Base-by-base conservation (phyloP, 371 early-diverging fungal genomes). In the Smittium culicis region DNA sequence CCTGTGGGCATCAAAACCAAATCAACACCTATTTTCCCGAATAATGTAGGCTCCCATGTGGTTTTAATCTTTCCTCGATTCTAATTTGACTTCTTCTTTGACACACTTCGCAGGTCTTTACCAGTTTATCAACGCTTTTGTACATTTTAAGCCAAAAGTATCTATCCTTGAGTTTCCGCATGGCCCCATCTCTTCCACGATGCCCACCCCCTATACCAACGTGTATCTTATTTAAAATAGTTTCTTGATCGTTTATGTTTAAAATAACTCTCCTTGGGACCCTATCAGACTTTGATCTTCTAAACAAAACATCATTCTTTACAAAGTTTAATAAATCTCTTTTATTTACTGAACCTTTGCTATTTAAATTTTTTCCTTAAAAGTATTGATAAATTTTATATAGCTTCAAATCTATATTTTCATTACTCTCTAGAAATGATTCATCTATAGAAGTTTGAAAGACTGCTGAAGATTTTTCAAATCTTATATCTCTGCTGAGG, bases 11-110 rank as follows among this genome's bases (percentile, higher is more conserved):
- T 54, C 33, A 56, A n/a, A 24, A 69, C 30, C 17, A 70, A 29
- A 61, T 70, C 70, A 1, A 70, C 29, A 20, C 69, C 69, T 1
- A 68, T 66, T 25, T 66, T 29, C 2, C 32, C 20, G 35, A 68
- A 68, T n/a, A 68, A n/a, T 11, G 67, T 55, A 16, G 56, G 45
- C 32, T 58, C 54, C 5, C 59, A 16, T 59, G 32, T 33, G 2
- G 69, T 61, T 68, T n/a, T 54, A 68, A 66, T 28, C 34, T 65
- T 3, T 32, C 33, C n/a, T 17, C 17, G 1, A 17, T 20, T 54
- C 30, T 29, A 2, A 35, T 31, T 20, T 65, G 14, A 29, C 27
- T 28, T 27, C 27, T 33, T 29, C 16, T 27, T 54, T 66, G 66
- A 25, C 66, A 66, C 1, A 34, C 27, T 28, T 30, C 25, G 57